Percentiles rank a stretch among this genome's conserved stretches.
These are phyloP conservation scores for Fusarium sp. DNA, from an alignment of 2,329 filamentous ascomycete genomes.

Conservation along the genomic window DNA sequence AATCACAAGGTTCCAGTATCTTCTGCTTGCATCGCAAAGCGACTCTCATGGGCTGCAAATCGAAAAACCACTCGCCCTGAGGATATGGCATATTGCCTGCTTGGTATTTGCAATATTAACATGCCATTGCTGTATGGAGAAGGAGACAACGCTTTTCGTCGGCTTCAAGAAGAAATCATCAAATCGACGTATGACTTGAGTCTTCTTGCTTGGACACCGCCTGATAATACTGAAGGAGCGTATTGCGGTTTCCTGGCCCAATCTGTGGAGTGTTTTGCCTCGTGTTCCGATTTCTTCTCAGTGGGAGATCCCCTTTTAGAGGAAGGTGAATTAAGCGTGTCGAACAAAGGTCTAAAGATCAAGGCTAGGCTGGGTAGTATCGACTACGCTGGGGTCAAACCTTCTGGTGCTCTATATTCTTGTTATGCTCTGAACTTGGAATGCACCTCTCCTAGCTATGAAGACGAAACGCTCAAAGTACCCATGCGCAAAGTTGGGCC, in stretches of 20 bases:
- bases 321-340: neutral
- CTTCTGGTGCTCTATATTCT: too few relatives aligned
- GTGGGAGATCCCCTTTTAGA: neutral
- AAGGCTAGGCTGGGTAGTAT: neutral
- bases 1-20: neutral
- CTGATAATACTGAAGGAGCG: neutral
- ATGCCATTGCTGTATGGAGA: conserved; percentile 30
- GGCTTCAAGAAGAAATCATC: conserved; percentile 28
- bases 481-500: neutral
- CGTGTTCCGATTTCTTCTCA: neutral
- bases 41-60: conserved; percentile 23
- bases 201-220: neutral
- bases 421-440: neutral
- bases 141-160: conserved; percentile 4
- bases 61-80: conserved; percentile 7
- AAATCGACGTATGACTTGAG: neutral
- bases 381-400: too few relatives aligned
- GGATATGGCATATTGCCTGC: conserved; percentile 19
- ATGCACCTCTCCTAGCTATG: neutral
- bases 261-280: neutral
- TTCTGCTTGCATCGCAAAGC: neutral
- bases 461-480: neutral
- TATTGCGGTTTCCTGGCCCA: neutral
- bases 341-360: neutral
- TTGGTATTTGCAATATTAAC: conserved; percentile 18